phyloP scores from a whole-genome alignment of 192 early-diverging fungal genomes.

The Umbelopsis isabellina region DNA sequence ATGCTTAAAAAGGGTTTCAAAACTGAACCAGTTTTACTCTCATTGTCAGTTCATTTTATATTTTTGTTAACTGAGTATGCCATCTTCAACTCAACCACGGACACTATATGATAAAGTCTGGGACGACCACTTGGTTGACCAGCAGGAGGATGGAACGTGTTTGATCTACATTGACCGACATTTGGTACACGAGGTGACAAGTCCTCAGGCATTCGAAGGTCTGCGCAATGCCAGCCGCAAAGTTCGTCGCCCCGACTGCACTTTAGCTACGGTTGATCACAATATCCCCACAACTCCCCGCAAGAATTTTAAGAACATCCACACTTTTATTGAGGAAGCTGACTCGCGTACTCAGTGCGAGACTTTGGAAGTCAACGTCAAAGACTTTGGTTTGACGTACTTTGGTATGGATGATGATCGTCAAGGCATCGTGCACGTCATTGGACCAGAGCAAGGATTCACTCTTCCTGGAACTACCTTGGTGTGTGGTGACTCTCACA shows the following conservation, averaged over 20 bases:
- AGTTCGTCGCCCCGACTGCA: conserved; percentile 65
- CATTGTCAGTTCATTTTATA: too few relatives aligned
- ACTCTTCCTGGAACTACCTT: conserved; percentile 74
- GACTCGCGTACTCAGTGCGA: conserved; percentile 64
- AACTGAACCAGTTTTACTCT: neutral
- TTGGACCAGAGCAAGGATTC: conserved; percentile 77
- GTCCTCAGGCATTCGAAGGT: conserved; percentile 73
- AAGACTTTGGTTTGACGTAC: conserved; percentile 64
- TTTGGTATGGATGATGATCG: conserved; percentile 69
- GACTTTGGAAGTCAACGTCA: conserved; percentile 69
- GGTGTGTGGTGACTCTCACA: conserved; percentile 76
- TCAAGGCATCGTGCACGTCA: conserved; percentile 76
- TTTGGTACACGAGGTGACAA: conserved; percentile 72
- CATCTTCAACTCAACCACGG: conserved; percentile 28
- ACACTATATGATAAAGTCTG: conserved; percentile 79
- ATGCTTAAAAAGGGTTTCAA: conserved; percentile 5
- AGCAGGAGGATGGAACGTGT: conserved; percentile 60
- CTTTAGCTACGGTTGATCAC: conserved; percentile 74
- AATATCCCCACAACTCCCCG: conserved; percentile 63
- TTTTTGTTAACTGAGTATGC: conserved; percentile 1
- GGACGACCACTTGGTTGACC: conserved; percentile 60
- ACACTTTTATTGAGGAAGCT: conserved; percentile 62
- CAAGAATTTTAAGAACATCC: conserved; percentile 57
- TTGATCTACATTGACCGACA: conserved; percentile 75
- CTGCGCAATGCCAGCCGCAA: conserved; percentile 55